phyloP scores from a whole-genome alignment of 225 moss, liverwort and hornwort species.

The Sphagnum tenellum region DNA sequence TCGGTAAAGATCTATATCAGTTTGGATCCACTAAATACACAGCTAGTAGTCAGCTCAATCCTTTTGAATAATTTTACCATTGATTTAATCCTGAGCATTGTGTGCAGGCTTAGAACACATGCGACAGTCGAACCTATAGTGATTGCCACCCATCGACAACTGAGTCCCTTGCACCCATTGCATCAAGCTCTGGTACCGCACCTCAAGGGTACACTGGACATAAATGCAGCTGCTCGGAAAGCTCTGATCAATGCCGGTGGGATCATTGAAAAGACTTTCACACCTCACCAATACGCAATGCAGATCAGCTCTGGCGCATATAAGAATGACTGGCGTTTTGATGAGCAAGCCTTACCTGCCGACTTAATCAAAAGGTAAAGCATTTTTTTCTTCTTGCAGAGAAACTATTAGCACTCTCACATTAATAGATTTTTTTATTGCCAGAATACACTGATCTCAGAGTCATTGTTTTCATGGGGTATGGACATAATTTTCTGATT shows the following conservation, averaged over 20 bases:
- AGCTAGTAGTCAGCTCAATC: background rate
- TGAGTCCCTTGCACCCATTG: constrained; percentile 54
- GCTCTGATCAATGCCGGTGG: constrained; percentile 59
- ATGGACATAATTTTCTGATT: no score
- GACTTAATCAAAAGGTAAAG: constrained; percentile 50
- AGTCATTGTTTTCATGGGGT: background rate
- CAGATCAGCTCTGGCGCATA: constrained; percentile 59
- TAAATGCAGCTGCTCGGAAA: constrained; percentile 59
- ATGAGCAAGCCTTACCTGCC: constrained; percentile 45
- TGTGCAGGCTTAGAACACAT: constrained; percentile 52
- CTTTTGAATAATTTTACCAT: background rate
- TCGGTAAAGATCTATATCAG: background rate
- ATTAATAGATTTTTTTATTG: background rate
- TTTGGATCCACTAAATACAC: background rate
- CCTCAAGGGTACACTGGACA: constrained; percentile 54
- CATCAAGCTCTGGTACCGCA: constrained; percentile 44
- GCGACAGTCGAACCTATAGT: constrained; percentile 51
- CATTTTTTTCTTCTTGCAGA: background rate
- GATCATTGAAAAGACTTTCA: constrained; percentile 65
- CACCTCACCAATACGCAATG: constrained; percentile 47
- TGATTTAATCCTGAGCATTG: background rate
- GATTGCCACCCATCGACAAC: constrained; percentile 56
- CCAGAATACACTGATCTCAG: background rate
- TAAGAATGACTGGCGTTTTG: constrained; percentile 52
- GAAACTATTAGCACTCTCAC: background rate